Conservation (phyloP, 176 grass and related monocot species). For the Microstegium vimineum region DNA sequence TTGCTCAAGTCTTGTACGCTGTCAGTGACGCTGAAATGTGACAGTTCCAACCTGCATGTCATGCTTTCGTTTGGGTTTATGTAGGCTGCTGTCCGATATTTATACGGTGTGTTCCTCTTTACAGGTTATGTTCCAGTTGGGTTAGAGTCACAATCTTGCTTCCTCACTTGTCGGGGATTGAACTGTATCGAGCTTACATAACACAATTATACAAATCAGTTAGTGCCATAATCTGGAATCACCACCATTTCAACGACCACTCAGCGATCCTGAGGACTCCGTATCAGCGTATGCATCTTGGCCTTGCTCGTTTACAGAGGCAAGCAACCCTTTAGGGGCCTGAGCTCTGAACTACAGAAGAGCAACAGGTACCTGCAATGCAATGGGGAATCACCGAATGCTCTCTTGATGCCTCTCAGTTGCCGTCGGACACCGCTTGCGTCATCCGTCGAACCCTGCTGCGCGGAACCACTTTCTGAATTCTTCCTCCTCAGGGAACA, state of each 20-base stretch:
- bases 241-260: neutral
- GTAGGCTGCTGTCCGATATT: neutral
- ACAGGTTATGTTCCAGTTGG: neutral
- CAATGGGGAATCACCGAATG: neutral
- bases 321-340: constrained; percentile 48
- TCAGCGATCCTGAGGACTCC: neutral
- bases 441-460: constrained; percentile 59
- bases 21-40: neutral
- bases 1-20: neutral
- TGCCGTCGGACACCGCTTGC: neutral
- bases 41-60: neutral
- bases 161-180: neutral
- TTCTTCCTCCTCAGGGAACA: constrained; percentile 64
- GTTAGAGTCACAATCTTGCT: neutral
- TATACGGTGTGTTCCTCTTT: neutral
- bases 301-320: constrained; percentile 28
- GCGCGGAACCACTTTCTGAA: constrained; percentile 62
- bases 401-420: neutral
- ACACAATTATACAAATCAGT: neutral
- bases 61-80: neutral
- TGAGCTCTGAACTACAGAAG: constrained; percentile 78
- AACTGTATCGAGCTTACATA: neutral
- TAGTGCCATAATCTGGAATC: no score
- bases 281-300: neutral
- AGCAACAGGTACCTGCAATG: constrained; percentile 46